Evolutionary conservation across 2,329 filamentous ascomycete genomes (phyloP), one percentile per base, ranked within the genome.

Genomic region (Fusarium tupiense): DNA sequence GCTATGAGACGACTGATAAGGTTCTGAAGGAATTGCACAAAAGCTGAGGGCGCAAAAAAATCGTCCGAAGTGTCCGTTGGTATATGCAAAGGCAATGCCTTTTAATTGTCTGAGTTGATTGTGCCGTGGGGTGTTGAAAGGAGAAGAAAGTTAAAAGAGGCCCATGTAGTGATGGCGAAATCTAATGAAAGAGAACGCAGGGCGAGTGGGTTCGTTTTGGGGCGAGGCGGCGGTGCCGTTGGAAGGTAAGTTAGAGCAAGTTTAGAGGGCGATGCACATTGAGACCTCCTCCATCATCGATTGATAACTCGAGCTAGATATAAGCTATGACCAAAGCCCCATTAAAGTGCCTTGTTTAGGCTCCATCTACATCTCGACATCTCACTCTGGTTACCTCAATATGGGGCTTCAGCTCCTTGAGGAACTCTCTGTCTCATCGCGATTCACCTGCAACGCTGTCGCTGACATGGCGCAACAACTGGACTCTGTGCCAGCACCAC

Each of bases 281-380:
- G 38, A 44, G 24, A 57, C 37, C 14, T 52, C 60, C 60, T 70
- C 66, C 61, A 69, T 70, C 56, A 50, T 47, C 64, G 72, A 74
- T 63, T 75, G 74, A 77, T 76, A 76, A 77, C 37, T 43, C 44
- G 49, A 71, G 64, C 61, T 63, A 67, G 50, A 69, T 52, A 40
- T 54, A 41, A 59, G 66, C 65, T 65, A 63, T 73, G 73, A 67
- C 67, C 57, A 61, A 61, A 65, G 58, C 54, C 56, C 62, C 64
- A 53, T 69, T 61, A 54, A 38, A 58, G 54, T 69, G 60, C 68
- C 60, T 74, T 67, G 71, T 71, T 61, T 60, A 49, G 47, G 50
- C 59, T 53, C 49, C 67, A 41, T 69, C 47, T 61, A 59, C 63
- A 40, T 69, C 43, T 29, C 35, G 41, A 33, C 43, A 37, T 63